Conservation (phyloP, 2,329 filamentous ascomycete genomes). For the Fusarium haematococcum region DNA sequence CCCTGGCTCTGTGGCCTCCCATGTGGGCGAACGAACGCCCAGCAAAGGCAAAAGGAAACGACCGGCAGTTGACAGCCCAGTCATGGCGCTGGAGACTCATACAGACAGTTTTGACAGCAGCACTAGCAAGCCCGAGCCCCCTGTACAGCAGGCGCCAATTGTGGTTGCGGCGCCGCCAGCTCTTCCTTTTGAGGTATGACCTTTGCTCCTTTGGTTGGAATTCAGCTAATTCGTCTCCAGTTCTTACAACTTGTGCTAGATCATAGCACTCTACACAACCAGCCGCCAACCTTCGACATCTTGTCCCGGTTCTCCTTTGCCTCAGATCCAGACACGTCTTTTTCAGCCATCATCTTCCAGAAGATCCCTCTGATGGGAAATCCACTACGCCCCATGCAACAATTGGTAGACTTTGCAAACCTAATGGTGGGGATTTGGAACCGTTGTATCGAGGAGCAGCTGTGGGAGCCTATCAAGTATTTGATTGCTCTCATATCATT, state of each 20-base stretch:
- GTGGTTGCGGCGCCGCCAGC: conserved; percentile 41
- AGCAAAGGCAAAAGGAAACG: conserved; percentile 79
- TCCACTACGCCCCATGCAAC: conserved; percentile 60
- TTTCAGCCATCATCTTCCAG: conserved; percentile 76
- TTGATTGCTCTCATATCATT: conserved; percentile 74
- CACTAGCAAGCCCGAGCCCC: conserved; percentile 42
- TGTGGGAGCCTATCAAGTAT: conserved; percentile 73
- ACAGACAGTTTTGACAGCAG: conserved; percentile 55
- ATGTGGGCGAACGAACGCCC: conserved; percentile 68
- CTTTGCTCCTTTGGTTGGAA: neutral
- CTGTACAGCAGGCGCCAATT: conserved; percentile 33
- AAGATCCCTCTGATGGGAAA: conserved; percentile 70
- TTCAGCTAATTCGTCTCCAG: conserved; percentile 50
- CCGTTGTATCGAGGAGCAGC: conserved; percentile 72
- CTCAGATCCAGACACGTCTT: conserved; percentile 69
- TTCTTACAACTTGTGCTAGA: conserved; percentile 74
- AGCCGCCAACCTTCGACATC: conserved; percentile 74
- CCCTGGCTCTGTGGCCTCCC: conserved; percentile 56
- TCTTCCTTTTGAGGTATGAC: conserved; percentile 61
- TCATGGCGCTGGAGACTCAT: conserved; percentile 68
- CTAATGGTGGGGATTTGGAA: conserved; percentile 76
- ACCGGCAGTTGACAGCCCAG: conserved; percentile 72
- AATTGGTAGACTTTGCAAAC: conserved; percentile 74
- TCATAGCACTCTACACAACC: conserved; percentile 66
- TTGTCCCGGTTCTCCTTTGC: conserved; percentile 74